Evolutionary conservation across 1,284 basidiomycete species (phyloP), one percentile per base, ranked within the genome.

Genomic region (Sporisorium sorghi): DNA sequence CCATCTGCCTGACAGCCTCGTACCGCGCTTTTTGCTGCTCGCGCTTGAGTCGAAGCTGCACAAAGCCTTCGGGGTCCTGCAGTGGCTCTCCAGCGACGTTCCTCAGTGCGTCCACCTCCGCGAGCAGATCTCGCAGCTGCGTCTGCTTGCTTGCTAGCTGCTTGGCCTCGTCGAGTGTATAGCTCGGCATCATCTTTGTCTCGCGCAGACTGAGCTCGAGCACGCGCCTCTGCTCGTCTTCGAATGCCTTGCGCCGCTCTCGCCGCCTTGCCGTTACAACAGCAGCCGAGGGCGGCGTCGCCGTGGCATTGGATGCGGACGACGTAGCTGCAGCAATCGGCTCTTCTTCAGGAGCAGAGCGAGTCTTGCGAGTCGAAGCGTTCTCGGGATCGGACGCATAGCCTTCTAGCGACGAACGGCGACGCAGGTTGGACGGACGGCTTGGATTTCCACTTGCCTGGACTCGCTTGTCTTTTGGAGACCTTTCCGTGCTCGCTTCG

Each of bases 131-230:
- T 8, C 32, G 49, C 23, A 72, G 39, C 26, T 74, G 55, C 0
- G 60, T 46, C 23, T 77, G 72, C 32, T 59, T 60, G 5, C 32
- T 44, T 2, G 58, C 48, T 1, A 77, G 21, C 2, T 28, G 23
- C 19, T 42, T 56, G 9, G 73, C 68, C 35, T 73, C 48, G 15
- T 64, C 63, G 14, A 76, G 57, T 0, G 54, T 69, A 39, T 75
- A 78, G 69, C 69, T 76, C 9, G 51, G 61, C 72, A 70, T 73
- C 76, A 77, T 75, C 55, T 58, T 65, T 32, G 76, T 77, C 55
- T 75, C 76, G 23, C 69, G 64, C 30, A 72, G 49, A 46, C 73
- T 76, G 28, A 64, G 64, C 49, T 76, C 69, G 15, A 69, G 58
- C 4, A 42, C 73, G 0, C 64, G 68, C 11, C 56, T 50, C 37